Evolutionary conservation across 208 protist genomes (phyloP).

Genomic region (Leishmania martiniquensis): DNA sequence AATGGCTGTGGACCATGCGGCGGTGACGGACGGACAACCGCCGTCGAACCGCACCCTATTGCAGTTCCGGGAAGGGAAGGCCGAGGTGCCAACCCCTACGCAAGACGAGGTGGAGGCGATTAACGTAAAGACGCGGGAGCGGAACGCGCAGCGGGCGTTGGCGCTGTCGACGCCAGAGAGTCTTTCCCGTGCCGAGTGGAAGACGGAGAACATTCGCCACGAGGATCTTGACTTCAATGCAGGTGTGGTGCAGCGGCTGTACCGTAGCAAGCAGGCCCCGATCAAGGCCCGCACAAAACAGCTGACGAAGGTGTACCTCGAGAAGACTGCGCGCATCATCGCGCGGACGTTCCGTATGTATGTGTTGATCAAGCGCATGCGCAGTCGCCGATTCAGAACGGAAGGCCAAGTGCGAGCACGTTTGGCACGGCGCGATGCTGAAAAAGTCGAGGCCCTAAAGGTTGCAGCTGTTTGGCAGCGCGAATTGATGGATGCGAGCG

Average conservation of each 20-base stretch:
- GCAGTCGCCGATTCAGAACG: constrained; percentile 4
- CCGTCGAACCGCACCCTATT: constrained; percentile 34
- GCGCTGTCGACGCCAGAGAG: constrained; percentile 52
- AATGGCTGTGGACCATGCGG: constrained; percentile 21
- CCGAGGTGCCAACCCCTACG: constrained; percentile 37
- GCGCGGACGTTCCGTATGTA: constrained; percentile 75
- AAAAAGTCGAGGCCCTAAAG: constrained; percentile 46
- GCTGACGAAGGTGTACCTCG: constrained; percentile 68
- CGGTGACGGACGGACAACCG: background rate
- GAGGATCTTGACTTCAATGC: constrained; percentile 89
- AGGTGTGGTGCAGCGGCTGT: constrained; percentile 79
- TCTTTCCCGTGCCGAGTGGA: constrained; percentile 65
- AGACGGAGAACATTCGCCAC: constrained; percentile 61
- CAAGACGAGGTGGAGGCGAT: constrained; percentile 53
- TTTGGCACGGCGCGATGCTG: constrained; percentile 36
- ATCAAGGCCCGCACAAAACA: constrained; percentile 49
- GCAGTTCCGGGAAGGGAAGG: constrained; percentile 50
- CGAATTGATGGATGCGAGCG: constrained; percentile 60
- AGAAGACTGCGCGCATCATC: constrained; percentile 68
- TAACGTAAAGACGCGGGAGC: constrained; percentile 60
- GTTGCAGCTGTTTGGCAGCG: constrained; percentile 69
- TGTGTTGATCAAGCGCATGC: constrained; percentile 51
- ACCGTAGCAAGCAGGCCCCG: constrained; percentile 38
- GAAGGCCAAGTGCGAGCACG: constrained; percentile 28
- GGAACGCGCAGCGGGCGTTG: constrained; percentile 24